Percentiles rank a stretch among this genome's conserved stretches.
These are phyloP conservation scores for Hordeum vulgare DNA, from an alignment of 176 grass and related monocot genomes.

Conservation along the genomic window DNA sequence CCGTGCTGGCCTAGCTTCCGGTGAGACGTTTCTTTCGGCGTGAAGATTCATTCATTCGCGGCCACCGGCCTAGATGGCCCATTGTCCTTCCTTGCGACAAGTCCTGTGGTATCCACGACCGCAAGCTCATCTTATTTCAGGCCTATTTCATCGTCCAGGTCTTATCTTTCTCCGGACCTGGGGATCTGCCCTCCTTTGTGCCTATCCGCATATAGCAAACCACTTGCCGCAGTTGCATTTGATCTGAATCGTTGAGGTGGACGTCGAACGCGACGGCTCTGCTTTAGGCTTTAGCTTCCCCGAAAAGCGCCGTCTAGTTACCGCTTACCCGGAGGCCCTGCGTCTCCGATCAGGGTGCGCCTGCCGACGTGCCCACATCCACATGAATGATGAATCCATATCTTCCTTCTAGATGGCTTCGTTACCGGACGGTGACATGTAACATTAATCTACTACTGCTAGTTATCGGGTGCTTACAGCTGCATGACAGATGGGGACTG, in stretches of 20 bases:
- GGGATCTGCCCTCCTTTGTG: background rate
- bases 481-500: background rate
- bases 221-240: background rate
- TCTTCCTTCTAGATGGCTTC: slow-evolving; percentile 2
- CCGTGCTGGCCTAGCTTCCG: background rate
- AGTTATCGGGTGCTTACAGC: background rate
- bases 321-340: background rate
- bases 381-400: too few species aligned
- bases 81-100: background rate
- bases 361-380: background rate
- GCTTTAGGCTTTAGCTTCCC: slow-evolving; percentile 2
- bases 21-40: background rate
- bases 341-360: background rate
- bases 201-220: background rate
- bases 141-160: background rate
- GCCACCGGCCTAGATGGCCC: too few species aligned
- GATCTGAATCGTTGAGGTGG: background rate
- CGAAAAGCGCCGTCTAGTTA: background rate
- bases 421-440: background rate
- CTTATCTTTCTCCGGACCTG: background rate
- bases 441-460: background rate
- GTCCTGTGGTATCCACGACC: background rate
- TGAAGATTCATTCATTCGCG: too few species aligned
- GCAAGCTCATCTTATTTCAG: background rate
- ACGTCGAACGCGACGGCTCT: background rate